Evolutionary conservation across 2,329 filamentous ascomycete genomes (phyloP), one percentile per base, ranked within the genome.

Genomic region (Rhexocercosporidium sp.): DNA sequence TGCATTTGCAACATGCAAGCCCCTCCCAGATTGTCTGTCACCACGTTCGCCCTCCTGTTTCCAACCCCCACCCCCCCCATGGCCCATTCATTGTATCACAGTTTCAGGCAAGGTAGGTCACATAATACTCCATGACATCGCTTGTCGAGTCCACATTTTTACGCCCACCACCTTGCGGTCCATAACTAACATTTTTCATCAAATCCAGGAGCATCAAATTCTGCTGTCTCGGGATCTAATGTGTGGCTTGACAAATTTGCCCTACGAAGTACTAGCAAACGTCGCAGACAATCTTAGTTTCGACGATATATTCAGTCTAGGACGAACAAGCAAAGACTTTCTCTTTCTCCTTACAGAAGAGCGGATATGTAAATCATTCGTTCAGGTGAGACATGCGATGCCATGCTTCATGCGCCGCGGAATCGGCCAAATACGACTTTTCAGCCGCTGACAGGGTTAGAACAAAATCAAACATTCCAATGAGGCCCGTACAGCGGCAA

Each of bases 231-330:
- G 39, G 63, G 46, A 62, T 66, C 67, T 69, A 47, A 76, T 76
- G 75, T 71, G 72, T 51, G 61, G 68, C 41, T 68, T 77, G 66
- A 54, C 67, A 31, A 66, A 64, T 62, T 54, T 77, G 49, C 76
- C 76, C 11, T 77, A 77, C 68, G 76, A 78, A 68, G 70, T 77
- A 6, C 64, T 75, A 34, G 66, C 73, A 49, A 72, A 72, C 61
- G 72, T 78, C 31, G 68, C 75, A 34, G 62, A 54, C 47, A 67
- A 70, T 47, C 64, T 78, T 49, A 63, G 69, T 49, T 75, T 77
- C 51, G 73, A 77, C 39, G 76, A 77, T 71, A 70, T 75, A 18
- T 76, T 77, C 53, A 73, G 69, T 65, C 66, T 78, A n/a, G 73
- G 64, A 22, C 59, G 65, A 8, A 72, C 70, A 9, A 77, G 74